phyloP scores from a whole-genome alignment of 2,329 filamentous ascomycete species.

The Phialophora expanda region DNA sequence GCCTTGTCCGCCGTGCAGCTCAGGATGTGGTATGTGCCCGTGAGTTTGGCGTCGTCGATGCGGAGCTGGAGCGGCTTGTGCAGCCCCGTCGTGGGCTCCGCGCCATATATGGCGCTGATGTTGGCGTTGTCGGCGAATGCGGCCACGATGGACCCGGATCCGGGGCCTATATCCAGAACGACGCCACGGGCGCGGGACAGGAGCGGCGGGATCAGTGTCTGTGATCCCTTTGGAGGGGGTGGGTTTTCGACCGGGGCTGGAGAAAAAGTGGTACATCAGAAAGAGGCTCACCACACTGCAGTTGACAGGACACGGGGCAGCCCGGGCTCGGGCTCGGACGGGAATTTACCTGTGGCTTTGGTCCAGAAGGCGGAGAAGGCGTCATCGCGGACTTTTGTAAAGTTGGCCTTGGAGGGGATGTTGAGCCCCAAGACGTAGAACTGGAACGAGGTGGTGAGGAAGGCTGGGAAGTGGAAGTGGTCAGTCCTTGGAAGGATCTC shows the following conservation, averaged over 20 bases:
- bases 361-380: slow-evolving; percentile 52
- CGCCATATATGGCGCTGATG: slow-evolving; percentile 58
- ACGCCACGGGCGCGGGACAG: slow-evolving; percentile 49
- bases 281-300: neutral
- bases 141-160: slow-evolving; percentile 57
- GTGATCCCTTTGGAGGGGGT: slow-evolving; percentile 41
- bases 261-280: neutral
- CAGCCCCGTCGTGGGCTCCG: slow-evolving; percentile 58
- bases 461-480: slow-evolving; percentile 13
- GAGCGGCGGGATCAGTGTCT: slow-evolving; percentile 50
- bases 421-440: slow-evolving; percentile 26
- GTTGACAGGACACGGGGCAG: neutral
- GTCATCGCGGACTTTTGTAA: slow-evolving; percentile 46
- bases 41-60: slow-evolving; percentile 42
- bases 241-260: slow-evolving; percentile 35
- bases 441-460: slow-evolving; percentile 23
- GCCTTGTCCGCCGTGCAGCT: slow-evolving; percentile 54
- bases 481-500: slow-evolving; percentile 3
- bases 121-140: slow-evolving; percentile 50
- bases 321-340: no score
- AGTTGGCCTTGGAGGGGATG: slow-evolving; percentile 19
- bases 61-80: slow-evolving; percentile 50
- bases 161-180: slow-evolving; percentile 59
- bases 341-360: slow-evolving; percentile 44
- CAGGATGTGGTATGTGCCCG: slow-evolving; percentile 57